Percentiles rank a stretch among this genome's conserved stretches.
phyloP scores from a whole-genome alignment of 768 basidiomycete species.

The Pholiota molesta region DNA sequence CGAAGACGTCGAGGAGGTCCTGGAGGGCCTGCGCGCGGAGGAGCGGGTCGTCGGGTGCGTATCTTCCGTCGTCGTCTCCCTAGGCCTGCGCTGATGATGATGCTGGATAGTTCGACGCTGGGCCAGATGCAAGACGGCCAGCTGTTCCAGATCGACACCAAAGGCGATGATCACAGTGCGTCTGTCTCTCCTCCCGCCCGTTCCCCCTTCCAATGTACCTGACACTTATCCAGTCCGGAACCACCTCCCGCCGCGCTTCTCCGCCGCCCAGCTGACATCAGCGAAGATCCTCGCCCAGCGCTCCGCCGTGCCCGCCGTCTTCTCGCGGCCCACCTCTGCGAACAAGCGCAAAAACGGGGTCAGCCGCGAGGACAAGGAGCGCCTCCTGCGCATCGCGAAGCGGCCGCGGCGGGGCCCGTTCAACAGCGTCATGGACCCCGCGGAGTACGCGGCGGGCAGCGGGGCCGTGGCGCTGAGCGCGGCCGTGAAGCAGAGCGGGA shows the following conservation, averaged over 20 bases:
- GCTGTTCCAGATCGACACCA: slow-evolving; percentile 79
- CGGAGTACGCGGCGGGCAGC: slow-evolving; percentile 67
- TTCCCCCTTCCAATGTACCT: not conserved
- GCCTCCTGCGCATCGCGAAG: slow-evolving; percentile 77
- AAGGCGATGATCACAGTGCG: slow-evolving; percentile 75
- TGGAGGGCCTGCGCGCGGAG: slow-evolving; percentile 80
- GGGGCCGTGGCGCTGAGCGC: slow-evolving; percentile 65
- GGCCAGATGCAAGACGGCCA: slow-evolving; percentile 72
- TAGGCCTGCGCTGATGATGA: not conserved
- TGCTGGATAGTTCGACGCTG: slow-evolving; percentile 50
- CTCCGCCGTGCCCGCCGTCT: slow-evolving; percentile 85
- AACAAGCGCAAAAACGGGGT: slow-evolving; percentile 50
- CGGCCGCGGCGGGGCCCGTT: slow-evolving; percentile 73
- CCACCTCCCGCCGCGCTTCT: slow-evolving; percentile 53
- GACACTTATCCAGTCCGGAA: not conserved
- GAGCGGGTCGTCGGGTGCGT: slow-evolving; percentile 80
- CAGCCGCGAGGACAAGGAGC: slow-evolving; percentile 71
- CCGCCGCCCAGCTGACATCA: slow-evolving; percentile 59
- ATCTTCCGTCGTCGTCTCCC: not conserved
- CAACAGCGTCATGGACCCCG: slow-evolving; percentile 68
- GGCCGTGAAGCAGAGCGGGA: slow-evolving; percentile 69
- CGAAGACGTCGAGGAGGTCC: slow-evolving; percentile 70
- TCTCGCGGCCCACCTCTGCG: slow-evolving; percentile 53
- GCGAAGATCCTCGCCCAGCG: slow-evolving; percentile 82
- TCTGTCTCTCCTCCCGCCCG: not conserved